These are phyloP conservation scores for Mycosphaerella sp. DNA, from an alignment of 2,329 filamentous ascomycete species.

Conservation along the genomic window DNA sequence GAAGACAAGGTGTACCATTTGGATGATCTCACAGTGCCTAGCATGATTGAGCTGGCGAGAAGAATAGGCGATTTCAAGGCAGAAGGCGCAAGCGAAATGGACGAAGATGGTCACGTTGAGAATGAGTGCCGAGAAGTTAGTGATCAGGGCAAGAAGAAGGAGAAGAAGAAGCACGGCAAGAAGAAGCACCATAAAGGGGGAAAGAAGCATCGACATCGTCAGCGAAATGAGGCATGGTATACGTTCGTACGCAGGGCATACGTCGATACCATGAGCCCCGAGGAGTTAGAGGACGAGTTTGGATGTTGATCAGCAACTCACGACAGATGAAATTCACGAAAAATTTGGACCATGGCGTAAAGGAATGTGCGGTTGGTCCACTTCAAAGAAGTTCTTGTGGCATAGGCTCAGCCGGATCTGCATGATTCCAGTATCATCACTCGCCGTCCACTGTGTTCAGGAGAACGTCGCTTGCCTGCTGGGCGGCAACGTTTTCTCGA, in stretches of 20 bases:
- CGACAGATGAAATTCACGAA: background rate
- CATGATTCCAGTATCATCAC: no score
- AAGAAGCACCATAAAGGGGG: slow-evolving; percentile 31
- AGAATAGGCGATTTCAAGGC: slow-evolving; percentile 58
- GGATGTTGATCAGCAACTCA: slow-evolving; percentile 18
- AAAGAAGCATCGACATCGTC: slow-evolving; percentile 42
- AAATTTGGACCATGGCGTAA: no score
- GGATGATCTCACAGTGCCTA: slow-evolving; percentile 76
- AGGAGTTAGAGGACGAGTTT: slow-evolving; percentile 52
- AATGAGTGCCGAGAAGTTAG: slow-evolving; percentile 24
- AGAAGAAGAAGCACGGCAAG: slow-evolving; percentile 14
- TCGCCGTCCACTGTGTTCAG: no score
- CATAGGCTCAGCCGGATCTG: no score
- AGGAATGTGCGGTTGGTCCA: no score
- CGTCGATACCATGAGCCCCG: slow-evolving; percentile 61
- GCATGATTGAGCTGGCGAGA: slow-evolving; percentile 70
- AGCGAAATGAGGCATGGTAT: slow-evolving; percentile 63
- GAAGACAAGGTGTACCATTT: slow-evolving; percentile 68
- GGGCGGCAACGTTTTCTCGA: no score
- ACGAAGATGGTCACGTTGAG: slow-evolving; percentile 28
- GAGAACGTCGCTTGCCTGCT: no score
- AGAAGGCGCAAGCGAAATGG: slow-evolving; percentile 22
- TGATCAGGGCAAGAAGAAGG: slow-evolving; percentile 21
- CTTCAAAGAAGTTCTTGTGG: no score
- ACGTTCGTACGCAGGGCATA: slow-evolving; percentile 74